Evolutionary conservation across 495 filamentous ascomycete species (phyloP), one percentile per base, ranked within the genome.

Genomic region (Mytilinidion resinicola): DNA sequence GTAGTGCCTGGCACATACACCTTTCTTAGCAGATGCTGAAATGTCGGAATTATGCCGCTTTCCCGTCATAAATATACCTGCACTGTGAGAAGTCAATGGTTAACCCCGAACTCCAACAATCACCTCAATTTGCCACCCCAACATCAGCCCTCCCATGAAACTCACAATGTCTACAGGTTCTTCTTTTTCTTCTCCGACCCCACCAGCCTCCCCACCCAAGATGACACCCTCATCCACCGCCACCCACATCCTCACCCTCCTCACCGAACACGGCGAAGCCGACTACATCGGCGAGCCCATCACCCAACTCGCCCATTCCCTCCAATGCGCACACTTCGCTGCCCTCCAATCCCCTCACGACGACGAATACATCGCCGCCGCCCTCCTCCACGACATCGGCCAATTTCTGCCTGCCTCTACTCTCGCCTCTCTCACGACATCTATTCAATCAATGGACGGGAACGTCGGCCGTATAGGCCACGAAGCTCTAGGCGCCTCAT

Each of bases 371-470:
- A 63, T 75, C 0, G 67, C 77, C 39, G 75, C 75, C 2, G 75
- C 74, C 9, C 61, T 79, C 19, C 58, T 78, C 7, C 76, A 78
- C 54, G 76, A 77, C 53, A 72, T 77, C 41, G 76, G 76, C 19
- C 76, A 77, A 37, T 76, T 77, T 54, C 68, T 73, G 15, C 72
- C 57, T 10, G 56, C 38, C 65, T 4, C 48, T 67, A 12, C 63
- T 11, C 59, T 47, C 57, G 44, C 3, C 41, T 69, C 21, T 46
- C 57, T 55, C 54, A 36, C 57, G 33, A 46, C 17, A 25, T 60
- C 37, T 14, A 34, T 33, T 19, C 12, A 21, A 55, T 60, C 21
- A 21, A 19, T 20, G 17, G 25, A 14, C 0, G 65, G 68, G 8
- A 72, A 72, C 48, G 72, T 77, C 25, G 75, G 76, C 14, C 71